Evolutionary conservation across 1,284 basidiomycete genomes (phyloP).

Genomic region (Gymnopus androsaceus): DNA sequence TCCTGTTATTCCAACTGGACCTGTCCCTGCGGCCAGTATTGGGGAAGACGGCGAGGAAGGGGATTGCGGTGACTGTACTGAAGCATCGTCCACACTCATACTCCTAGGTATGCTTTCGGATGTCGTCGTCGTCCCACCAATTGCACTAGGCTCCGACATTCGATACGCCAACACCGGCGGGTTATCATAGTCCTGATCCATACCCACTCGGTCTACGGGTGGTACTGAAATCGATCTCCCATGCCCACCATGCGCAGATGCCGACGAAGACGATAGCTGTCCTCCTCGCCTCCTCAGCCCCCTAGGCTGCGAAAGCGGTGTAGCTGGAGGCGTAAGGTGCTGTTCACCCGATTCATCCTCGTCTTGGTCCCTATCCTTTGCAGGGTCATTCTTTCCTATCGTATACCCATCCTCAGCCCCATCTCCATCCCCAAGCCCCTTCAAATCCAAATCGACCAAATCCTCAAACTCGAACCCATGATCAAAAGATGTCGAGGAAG

Average conservation of each 20-base stretch:
- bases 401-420: background rate
- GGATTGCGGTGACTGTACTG: too few relatives aligned
- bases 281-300: conserved; percentile 8
- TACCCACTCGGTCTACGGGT: conserved; percentile 48
- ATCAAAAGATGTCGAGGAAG: too few relatives aligned
- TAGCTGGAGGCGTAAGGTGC: conserved; percentile 20
- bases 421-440: background rate
- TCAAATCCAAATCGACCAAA: conserved; percentile 14
- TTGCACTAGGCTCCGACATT: too few relatives aligned
- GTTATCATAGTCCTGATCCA: conserved; percentile 20
- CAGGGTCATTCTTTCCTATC: background rate
- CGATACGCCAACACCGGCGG: too few relatives aligned
- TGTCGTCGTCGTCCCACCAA: too few relatives aligned
- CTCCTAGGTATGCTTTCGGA: too few relatives aligned
- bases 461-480: conserved; percentile 19
- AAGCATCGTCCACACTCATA: too few relatives aligned
- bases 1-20: too few relatives aligned
- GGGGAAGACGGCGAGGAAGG: too few relatives aligned
- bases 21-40: too few relatives aligned
- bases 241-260: conserved; percentile 40
- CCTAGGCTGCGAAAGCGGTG: conserved; percentile 17
- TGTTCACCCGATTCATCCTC: conserved; percentile 6
- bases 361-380: background rate
- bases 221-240: conserved; percentile 59
- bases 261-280: conserved; percentile 6